Conservation (phyloP, 495 filamentous ascomycete species). For the Podospora fimiseda region DNA sequence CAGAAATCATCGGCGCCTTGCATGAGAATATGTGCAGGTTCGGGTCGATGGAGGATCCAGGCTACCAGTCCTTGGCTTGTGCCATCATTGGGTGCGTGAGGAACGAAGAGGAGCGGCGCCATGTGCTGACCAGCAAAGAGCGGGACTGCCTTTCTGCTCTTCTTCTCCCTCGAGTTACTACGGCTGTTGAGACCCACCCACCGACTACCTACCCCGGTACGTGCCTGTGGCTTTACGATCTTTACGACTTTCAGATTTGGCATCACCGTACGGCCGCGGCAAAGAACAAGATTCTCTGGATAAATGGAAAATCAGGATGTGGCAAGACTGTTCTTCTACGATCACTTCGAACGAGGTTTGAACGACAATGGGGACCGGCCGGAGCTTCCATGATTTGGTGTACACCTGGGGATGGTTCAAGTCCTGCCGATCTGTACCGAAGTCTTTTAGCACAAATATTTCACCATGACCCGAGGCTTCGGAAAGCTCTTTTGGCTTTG, state of each 20-base stretch:
- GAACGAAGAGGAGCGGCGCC: slow-evolving; percentile 21
- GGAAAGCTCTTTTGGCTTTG: slow-evolving; percentile 18
- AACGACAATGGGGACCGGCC: slow-evolving; percentile 26
- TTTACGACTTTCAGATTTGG: slow-evolving; percentile 32
- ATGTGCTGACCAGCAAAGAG: slow-evolving; percentile 21
- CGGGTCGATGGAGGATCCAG: slow-evolving; percentile 21
- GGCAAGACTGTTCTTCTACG: slow-evolving; percentile 31
- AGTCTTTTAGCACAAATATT: slow-evolving; percentile 32
- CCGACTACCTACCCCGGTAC: slow-evolving; percentile 27
- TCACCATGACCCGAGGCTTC: slow-evolving; percentile 25
- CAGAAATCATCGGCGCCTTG: slow-evolving; percentile 24
- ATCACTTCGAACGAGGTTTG: slow-evolving; percentile 22
- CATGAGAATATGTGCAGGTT: slow-evolving; percentile 30
- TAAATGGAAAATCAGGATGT: slow-evolving; percentile 28
- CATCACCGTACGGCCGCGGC: slow-evolving; percentile 26
- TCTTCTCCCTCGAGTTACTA: slow-evolving; percentile 2
- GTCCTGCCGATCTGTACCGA: slow-evolving; percentile 27
- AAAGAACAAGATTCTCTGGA: slow-evolving; percentile 32
- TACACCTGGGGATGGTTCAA: slow-evolving; percentile 18
- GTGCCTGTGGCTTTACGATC: slow-evolving; percentile 32
- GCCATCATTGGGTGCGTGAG: slow-evolving; percentile 13
- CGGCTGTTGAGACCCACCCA: slow-evolving; percentile 13
- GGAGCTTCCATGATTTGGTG: slow-evolving; percentile 27
- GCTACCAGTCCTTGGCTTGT: slow-evolving; percentile 21
- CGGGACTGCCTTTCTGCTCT: slow-evolving; percentile 25